These are phyloP conservation scores for Coemansia sp. DNA, from an alignment of 192 early-diverging fungal species.

Conservation along the genomic window DNA sequence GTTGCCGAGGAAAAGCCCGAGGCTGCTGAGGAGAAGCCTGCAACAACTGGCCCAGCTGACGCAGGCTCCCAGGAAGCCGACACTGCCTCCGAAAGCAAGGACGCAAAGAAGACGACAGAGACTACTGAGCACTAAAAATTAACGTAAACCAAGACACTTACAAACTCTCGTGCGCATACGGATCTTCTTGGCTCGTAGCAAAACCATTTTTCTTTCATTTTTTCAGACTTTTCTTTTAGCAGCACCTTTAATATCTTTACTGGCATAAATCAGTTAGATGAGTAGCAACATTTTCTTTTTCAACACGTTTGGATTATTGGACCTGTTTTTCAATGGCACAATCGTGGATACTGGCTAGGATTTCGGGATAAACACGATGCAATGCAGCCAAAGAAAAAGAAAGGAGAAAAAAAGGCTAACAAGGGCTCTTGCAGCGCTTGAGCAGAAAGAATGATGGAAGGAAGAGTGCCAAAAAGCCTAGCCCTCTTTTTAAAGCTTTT, in stretches of 20 bases:
- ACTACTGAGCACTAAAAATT: constrained; percentile 5
- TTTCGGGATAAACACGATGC: too few relatives aligned
- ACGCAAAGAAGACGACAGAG: constrained; percentile 4
- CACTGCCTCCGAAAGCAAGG: not conserved
- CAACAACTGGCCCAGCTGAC: constrained; percentile 2
- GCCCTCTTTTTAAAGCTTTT: too few relatives aligned
- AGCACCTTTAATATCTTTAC: constrained; percentile 5
- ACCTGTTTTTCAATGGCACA: too few relatives aligned
- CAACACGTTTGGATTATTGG: too few relatives aligned
- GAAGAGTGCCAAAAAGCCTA: not conserved
- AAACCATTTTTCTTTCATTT: constrained; percentile 6
- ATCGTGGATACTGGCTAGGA: too few relatives aligned
- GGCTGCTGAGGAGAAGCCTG: constrained; percentile 15
- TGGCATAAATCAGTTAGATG: not conserved
- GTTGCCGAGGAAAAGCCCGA: constrained; percentile 9
- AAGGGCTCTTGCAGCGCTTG: constrained; percentile 2
- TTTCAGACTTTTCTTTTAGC: constrained; percentile 6
- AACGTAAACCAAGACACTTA: not conserved
- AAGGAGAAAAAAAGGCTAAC: too few relatives aligned
- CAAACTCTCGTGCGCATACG: not conserved
- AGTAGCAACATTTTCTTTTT: too few relatives aligned
- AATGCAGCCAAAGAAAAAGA: too few relatives aligned
- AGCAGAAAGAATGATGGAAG: not conserved
- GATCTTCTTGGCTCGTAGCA: not conserved
- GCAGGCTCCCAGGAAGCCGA: not conserved